Evolutionary conservation across 805 yeast species (phyloP), one percentile per base, ranked within the genome.

Genomic region (Metschnikowia noctiluminum): DNA sequence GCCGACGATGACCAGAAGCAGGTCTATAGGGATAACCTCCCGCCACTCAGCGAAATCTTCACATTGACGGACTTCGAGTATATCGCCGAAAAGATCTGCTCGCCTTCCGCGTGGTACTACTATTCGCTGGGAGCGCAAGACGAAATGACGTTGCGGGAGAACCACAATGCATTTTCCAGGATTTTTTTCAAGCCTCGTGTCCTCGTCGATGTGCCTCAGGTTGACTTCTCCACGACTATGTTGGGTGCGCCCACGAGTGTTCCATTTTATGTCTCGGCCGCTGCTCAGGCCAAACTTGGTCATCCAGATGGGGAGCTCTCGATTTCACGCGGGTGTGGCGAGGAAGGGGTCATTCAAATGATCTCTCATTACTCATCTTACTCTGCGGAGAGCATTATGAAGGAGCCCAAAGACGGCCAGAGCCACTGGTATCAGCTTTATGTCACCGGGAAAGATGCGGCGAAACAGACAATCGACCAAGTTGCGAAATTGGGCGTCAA

Each of bases 41-140:
- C 78, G 11, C 60, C 68, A 7, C 42, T 74, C n/a, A 49, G 57
- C 3, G 52, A 60, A 27, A 59, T 73, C 6, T 68, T 58, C 56
- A 71, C 64, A 44, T 32, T 73, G 21, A 53, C 64, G 14, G 79
- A 74, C 43, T 74, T 75, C 42, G 78, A 74, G 50, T 59, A 52
- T 27, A 59, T 72, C n/a, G 77, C 79, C 11, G 56, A 60, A 38
- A 53, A 68, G 40, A 57, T 62, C 6, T 52, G 74, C 21, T 61
- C 73, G 4, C 56, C 51, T 6, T 54, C 60, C 7, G 70, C 76
- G 1, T 73, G 70, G 68, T 66, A 69, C 15, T 79, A 76, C 67
- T 92, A 90, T 64, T 85, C 95, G 4, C 82, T 91, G 32, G 98
- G 92, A 9, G 79, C 96, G 14, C 97, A 92, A 66, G 98, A 92